Percentiles rank a stretch among this genome's conserved stretches.
Conservation (phyloP, 805 yeast species). For the Spathaspora sp. region DNA sequence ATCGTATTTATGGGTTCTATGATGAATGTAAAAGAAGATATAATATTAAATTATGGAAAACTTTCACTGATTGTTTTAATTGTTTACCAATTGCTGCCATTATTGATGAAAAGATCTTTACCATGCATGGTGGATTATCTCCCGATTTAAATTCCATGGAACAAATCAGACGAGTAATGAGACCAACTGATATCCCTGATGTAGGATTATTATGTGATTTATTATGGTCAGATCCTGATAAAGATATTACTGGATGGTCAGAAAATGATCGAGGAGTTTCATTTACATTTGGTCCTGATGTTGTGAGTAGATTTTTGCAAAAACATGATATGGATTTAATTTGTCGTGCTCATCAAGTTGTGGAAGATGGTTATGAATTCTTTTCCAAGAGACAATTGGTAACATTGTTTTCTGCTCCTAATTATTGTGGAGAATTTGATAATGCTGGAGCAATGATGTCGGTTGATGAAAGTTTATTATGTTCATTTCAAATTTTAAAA, state of each 20-base stretch:
- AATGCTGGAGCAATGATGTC: slow-evolving; percentile 99
- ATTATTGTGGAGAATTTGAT: slow-evolving; percentile 98
- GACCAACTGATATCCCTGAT: slow-evolving; percentile 99
- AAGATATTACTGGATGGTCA: slow-evolving; percentile 97
- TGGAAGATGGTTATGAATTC: slow-evolving; percentile 98
- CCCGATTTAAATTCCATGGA: slow-evolving; percentile 98
- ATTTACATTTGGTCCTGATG: slow-evolving; percentile 99
- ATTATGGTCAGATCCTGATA: slow-evolving; percentile 98
- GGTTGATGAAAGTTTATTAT: slow-evolving; percentile 91
- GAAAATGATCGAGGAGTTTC: slow-evolving; percentile 99
- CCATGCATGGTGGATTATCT: slow-evolving; percentile 98
- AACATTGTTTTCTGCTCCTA: slow-evolving; percentile 94
- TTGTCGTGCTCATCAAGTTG: slow-evolving; percentile 98
- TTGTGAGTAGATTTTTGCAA: slow-evolving; percentile 91
- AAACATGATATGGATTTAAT: slow-evolving; percentile 97
- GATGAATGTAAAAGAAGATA: slow-evolving; percentile 98
- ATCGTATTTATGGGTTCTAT: slow-evolving; percentile 96
- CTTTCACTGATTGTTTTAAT: slow-evolving; percentile 97
- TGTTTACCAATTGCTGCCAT: slow-evolving; percentile 98
- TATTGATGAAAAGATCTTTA: slow-evolving; percentile 94
- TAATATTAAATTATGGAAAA: slow-evolving; percentile 97
- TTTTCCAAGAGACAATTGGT: slow-evolving; percentile 94
- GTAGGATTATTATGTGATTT: slow-evolving; percentile 94
- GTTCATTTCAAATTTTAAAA: slow-evolving; percentile 94
- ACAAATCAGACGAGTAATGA: slow-evolving; percentile 97